Conservation (phyloP, 768 basidiomycete genomes). For the Suillus americanus region DNA sequence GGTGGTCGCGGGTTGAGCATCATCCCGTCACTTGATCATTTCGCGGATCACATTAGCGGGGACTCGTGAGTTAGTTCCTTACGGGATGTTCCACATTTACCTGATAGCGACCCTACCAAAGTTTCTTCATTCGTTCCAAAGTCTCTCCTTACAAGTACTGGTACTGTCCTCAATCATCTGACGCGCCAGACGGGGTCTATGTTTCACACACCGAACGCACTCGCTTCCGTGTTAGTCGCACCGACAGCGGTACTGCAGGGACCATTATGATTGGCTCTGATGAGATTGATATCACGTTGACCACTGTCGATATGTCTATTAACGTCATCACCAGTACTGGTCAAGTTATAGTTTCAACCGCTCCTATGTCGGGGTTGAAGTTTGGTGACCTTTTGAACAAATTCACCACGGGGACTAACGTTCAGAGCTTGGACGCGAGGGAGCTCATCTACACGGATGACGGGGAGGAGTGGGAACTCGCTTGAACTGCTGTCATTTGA, state of each 20-base stretch:
- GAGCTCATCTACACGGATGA: not conserved
- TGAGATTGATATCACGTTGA: not conserved
- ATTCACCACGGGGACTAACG: not conserved
- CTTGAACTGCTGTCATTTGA: not conserved
- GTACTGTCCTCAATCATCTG: not conserved
- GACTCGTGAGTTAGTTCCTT: not conserved
- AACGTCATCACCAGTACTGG: not conserved
- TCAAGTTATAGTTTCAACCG: not conserved
- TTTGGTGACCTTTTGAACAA: not conserved
- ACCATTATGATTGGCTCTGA: not conserved
- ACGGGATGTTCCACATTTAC: not conserved
- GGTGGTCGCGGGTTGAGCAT: not conserved
- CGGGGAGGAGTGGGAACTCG: not conserved
- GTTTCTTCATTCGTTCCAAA: no score
- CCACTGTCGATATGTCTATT: not conserved
- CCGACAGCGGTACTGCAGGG: not conserved
- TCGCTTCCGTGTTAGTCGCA: not conserved
- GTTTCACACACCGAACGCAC: not conserved
- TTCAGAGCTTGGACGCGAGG: not conserved
- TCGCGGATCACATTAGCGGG: not conserved
- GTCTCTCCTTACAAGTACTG: no score
- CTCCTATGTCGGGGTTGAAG: not conserved
- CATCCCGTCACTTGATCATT: not conserved
- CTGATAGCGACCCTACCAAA: no score
- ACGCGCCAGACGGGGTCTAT: not conserved